These are phyloP conservation scores for Talaromyces islandicus DNA, from an alignment of 2,329 filamentous ascomycete species.

Conservation along the genomic window DNA sequence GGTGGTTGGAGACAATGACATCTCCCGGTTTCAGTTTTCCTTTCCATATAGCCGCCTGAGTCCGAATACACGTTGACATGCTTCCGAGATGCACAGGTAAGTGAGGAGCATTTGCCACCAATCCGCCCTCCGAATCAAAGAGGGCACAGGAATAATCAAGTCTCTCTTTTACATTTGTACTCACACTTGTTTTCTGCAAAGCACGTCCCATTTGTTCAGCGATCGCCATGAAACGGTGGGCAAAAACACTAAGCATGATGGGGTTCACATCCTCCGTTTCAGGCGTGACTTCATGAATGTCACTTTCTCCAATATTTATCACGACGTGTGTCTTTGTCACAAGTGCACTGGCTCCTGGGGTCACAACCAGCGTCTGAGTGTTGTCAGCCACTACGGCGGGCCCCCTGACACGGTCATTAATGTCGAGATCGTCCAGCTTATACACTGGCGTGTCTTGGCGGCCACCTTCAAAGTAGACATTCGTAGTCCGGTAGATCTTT, in stretches of 20 bases:
- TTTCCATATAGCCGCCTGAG: constrained; percentile 70
- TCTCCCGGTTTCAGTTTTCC: constrained; percentile 71
- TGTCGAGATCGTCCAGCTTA: constrained; percentile 66
- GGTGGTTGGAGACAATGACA: constrained; percentile 73
- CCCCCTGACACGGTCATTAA: constrained; percentile 68
- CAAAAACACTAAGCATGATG: constrained; percentile 72
- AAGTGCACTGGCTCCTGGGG: constrained; percentile 64
- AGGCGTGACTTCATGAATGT: constrained; percentile 43
- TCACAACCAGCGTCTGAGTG: constrained; percentile 76
- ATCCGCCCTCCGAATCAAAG: constrained; percentile 63
- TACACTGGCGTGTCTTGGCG: constrained; percentile 74
- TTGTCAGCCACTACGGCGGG: constrained; percentile 75
- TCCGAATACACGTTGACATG: constrained; percentile 72
- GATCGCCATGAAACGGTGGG: constrained; percentile 78
- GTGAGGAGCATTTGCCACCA: constrained; percentile 73
- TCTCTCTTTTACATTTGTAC: constrained; percentile 71
- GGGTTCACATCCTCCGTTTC: constrained; percentile 59
- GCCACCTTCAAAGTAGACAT: constrained; percentile 81
- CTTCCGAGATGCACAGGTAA: constrained; percentile 71
- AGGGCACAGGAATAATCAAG: constrained; percentile 73
- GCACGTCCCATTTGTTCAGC: constrained; percentile 79
- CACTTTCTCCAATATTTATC: constrained; percentile 63
- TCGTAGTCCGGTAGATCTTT: constrained; percentile 60
- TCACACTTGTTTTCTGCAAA: constrained; percentile 73
- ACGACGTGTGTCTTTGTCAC: constrained; percentile 78